These are phyloP conservation scores for Cronartium ribicola DNA, from an alignment of 1,284 basidiomycete genomes.

Conservation along the genomic window DNA sequence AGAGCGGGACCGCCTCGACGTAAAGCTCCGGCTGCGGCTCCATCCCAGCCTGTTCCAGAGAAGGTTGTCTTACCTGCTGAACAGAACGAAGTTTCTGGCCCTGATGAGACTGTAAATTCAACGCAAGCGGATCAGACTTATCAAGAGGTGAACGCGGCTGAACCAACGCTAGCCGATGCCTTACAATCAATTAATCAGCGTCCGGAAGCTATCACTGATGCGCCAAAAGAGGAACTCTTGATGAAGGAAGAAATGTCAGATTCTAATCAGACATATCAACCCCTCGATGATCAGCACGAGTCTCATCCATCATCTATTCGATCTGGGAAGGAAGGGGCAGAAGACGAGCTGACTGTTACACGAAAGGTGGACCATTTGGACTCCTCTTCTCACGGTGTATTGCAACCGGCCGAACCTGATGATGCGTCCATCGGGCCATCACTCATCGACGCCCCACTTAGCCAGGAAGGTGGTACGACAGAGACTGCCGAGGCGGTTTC, in stretches of 20 bases:
- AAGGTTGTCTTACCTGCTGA: neutral
- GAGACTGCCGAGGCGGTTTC: neutral
- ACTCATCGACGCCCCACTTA: neutral
- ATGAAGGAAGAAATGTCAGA: neutral
- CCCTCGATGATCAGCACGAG: neutral
- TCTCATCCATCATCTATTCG: neutral
- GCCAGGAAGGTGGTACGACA: neutral
- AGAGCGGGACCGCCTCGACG: constrained; percentile 35
- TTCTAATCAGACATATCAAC: neutral
- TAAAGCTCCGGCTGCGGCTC: constrained; percentile 19
- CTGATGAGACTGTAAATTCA: neutral
- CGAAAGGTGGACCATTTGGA: too few relatives aligned
- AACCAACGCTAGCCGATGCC: neutral
- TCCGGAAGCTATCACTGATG: neutral
- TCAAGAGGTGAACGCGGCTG: neutral
- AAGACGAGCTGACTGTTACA: too few relatives aligned
- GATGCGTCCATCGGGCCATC: neutral
- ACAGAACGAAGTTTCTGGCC: neutral
- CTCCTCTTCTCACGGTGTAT: too few relatives aligned
- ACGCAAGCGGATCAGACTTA: neutral
- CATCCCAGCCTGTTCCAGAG: neutral
- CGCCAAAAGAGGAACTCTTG: neutral
- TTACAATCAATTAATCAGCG: neutral
- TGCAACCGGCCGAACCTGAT: neutral
- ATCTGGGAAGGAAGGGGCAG: too few relatives aligned